Evolutionary conservation across 257 asterid species (phyloP), one percentile per base, ranked within the genome.

Genomic region (Linderniella brevidens): DNA sequence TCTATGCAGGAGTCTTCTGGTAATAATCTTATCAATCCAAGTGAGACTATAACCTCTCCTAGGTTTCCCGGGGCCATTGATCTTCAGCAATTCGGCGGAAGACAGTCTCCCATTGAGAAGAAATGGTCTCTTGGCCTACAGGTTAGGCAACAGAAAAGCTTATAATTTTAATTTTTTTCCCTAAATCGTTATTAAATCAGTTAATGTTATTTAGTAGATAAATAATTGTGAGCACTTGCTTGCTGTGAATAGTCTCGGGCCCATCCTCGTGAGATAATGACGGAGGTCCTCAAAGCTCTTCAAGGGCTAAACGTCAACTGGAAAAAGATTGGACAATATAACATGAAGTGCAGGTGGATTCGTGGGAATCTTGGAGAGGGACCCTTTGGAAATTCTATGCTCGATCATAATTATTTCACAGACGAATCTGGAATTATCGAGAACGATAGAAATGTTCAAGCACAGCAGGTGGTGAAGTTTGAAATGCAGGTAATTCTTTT

Each of bases 51-150:
- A 55, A 47, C 73, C 37, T 66, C 88, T 39, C 66, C 86, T 46
- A 70, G 74, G 43, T 61, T 75, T 54, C 65, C 79, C 17, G 94
- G 83, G 54, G 61, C 59, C 19, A 47, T 65, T 37, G 96, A 78
- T 62, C 64, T 61, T 76, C 79, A 68, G 40, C 90, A 75, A 54
- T 60, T 65, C 60, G 86, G 82, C 41, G 73, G 60, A 25, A 75
- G 92, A 61, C 97, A 71, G 62, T 58, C 64, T 53, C 68, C 72
- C 13, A 56, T 60, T 12, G 97, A 82, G 35, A 65, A 76, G 59
- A 82, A 82, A 74, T 87, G 97, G 97, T 87, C 95, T 52, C 97
- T 82, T 58, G 97, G 97, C 38, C 92, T 87, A 48, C 97, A 87
- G 95, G 97, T 82, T 6, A 25, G 32, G 32, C 64, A 43, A 70